Evolutionary conservation across 257 asterid species (phyloP).

Genomic region (Anisodus tanguticus): DNA sequence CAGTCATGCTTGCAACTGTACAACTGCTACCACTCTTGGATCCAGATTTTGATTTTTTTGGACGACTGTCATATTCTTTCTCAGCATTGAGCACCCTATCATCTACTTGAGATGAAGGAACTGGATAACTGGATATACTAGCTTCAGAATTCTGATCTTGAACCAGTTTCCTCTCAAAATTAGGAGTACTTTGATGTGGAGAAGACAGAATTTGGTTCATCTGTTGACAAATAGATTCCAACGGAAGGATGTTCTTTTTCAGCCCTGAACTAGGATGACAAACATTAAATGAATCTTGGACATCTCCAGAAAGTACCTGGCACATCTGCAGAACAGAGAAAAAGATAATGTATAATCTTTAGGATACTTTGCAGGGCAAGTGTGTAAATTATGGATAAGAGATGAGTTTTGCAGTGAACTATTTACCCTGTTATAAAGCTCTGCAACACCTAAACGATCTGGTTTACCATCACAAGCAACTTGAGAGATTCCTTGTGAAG

Average conservation of each 20-base stretch:
- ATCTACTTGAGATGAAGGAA: slow-evolving; percentile 31
- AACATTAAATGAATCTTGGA: slow-evolving; percentile 41
- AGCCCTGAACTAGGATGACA: slow-evolving; percentile 43
- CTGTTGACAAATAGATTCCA: slow-evolving; percentile 53
- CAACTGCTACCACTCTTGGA: slow-evolving; percentile 15
- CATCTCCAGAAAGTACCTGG: slow-evolving; percentile 53
- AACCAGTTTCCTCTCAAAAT: slow-evolving; percentile 19
- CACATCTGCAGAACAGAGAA: slow-evolving; percentile 55
- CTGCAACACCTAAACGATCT: slow-evolving; percentile 66
- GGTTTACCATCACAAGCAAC: slow-evolving; percentile 63
- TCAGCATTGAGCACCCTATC: slow-evolving; percentile 34
- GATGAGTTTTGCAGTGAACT: not conserved
- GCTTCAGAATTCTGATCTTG: slow-evolving; percentile 38
- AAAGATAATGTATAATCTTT: slow-evolving; percentile 20
- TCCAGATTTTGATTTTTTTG: not conserved
- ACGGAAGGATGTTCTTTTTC: slow-evolving; percentile 48
- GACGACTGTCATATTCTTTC: slow-evolving; percentile 3
- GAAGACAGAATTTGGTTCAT: slow-evolving; percentile 56
- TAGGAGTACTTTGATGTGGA: slow-evolving; percentile 39
- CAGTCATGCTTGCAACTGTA: not conserved
- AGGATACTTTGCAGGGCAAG: not conserved
- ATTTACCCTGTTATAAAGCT: slow-evolving; percentile 76
- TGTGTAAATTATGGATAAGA: not conserved
- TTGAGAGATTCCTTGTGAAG: slow-evolving; percentile 61
- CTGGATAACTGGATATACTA: slow-evolving; percentile 30